Base-by-base conservation (phyloP, 805 yeast genomes). In the Kluyveromyces siamensis region DNA sequence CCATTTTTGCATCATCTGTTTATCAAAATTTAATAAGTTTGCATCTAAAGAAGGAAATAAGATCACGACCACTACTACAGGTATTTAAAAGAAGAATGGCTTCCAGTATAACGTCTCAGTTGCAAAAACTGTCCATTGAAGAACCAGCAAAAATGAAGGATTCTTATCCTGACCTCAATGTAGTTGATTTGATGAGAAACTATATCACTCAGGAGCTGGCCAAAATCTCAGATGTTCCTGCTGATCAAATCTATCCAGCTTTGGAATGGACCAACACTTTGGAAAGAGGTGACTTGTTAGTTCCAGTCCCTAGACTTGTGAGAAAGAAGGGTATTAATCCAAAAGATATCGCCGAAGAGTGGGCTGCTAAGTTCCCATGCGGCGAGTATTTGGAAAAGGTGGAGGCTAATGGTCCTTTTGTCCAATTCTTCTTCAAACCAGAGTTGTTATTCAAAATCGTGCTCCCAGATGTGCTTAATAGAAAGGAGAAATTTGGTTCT, bases 241-340 rank as follows among this genome's bases (percentile, higher is more conserved):
- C 76, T 49, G 69, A 72, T 3, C 65, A 88, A 45, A 87, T 90
- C 53, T 87, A 75, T 67, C 86, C 88, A 49, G 88, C 96, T 37
- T 75, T 93, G 60, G 98, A 93, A 69, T 79, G 91, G 75, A 88
- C 96, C 19, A 74, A 77, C 55, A 83, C 89, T 39, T 70, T 85
- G 56, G 96, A 89, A 51, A 84, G 91, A 61, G 99, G 98, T 63
- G 99, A 93, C 67, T 75, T 93, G 60, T 76, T 91, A 52, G 80
- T 91, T 48, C 97, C 99, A 40, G 75, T 93, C 40, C 99, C 98
- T 58, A 81, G 97, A 66, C 79, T 96, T 60, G 38, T 43, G 25
- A 76, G 91, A 66, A 85, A 88, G 57, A 81, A 86, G 55, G 91
- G 91, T 54, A 76, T 80, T 36, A 84, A 88, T 61, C 87, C 91